Evolutionary conservation across 1,284 basidiomycete species (phyloP).

Genomic region (Kwoniella shivajii): DNA sequence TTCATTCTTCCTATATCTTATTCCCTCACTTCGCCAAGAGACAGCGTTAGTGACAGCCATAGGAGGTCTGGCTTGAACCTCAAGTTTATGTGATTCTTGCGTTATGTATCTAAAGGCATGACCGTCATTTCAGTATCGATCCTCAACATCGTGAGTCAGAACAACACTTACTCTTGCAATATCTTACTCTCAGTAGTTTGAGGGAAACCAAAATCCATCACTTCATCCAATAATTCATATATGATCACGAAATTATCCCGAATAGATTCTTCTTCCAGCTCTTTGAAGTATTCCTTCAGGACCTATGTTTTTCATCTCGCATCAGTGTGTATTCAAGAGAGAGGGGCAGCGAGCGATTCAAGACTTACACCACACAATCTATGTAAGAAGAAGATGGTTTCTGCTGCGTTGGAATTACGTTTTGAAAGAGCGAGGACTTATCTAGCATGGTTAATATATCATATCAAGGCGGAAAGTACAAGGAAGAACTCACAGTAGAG

Average conservation of each 20-base stretch:
- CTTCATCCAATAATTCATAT: slow-evolving; percentile 96
- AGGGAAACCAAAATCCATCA: slow-evolving; percentile 99
- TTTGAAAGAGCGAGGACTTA: slow-evolving; percentile 95
- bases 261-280: slow-evolving; percentile 98
- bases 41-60: slow-evolving; percentile 99
- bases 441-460: neutral
- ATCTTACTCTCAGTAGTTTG: slow-evolving; percentile 99
- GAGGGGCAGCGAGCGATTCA: neutral
- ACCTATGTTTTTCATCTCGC: slow-evolving; percentile 66
- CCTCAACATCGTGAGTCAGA: too few species aligned
- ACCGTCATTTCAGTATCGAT: neutral
- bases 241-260: slow-evolving; percentile 98
- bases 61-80: slow-evolving; percentile 92
- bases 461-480: neutral
- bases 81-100: slow-evolving; percentile 97
- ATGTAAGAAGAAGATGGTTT: slow-evolving; percentile 96
- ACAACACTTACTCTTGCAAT: slow-evolving; percentile 77
- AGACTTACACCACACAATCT: slow-evolving; percentile 65
- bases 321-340: neutral
- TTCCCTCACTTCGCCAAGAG: slow-evolving; percentile 97
- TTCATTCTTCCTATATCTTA: slow-evolving; percentile 97
- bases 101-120: slow-evolving; percentile 80
- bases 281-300: slow-evolving; percentile 97
- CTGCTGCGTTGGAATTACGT: slow-evolving; percentile 93
- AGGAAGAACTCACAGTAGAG: slow-evolving; percentile 74